Evolutionary conservation across 805 yeast species (phyloP).

Genomic region (Sugiyamaella americana): DNA sequence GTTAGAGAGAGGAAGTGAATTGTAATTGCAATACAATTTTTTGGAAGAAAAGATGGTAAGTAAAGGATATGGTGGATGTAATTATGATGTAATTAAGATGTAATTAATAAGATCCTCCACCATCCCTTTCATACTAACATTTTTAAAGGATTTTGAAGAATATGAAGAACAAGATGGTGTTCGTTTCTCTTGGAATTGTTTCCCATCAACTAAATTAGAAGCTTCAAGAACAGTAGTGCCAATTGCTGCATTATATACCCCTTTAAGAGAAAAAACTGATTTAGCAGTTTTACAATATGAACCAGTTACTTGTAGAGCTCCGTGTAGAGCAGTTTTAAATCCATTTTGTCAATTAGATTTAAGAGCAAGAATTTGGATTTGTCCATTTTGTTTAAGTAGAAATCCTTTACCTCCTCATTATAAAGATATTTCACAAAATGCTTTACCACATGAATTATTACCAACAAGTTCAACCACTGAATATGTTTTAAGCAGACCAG

Average conservation of each 20-base stretch:
- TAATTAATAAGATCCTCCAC: too few relatives aligned
- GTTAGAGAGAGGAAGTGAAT: too few relatives aligned
- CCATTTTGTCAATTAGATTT: slow-evolving; percentile 73
- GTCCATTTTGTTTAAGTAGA: slow-evolving; percentile 75
- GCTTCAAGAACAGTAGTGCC: slow-evolving; percentile 91
- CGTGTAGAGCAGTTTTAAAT: slow-evolving; percentile 80
- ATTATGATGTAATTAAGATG: too few relatives aligned
- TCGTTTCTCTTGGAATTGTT: slow-evolving; percentile 75
- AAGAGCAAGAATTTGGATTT: slow-evolving; percentile 72
- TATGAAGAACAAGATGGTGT: slow-evolving; percentile 59
- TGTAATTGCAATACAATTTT: too few relatives aligned
- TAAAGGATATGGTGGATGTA: too few relatives aligned
- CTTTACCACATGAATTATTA: slow-evolving; percentile 73
- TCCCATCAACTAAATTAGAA: slow-evolving; percentile 84
- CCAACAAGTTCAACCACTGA: slow-evolving; percentile 72
- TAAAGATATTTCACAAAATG: slow-evolving; percentile 69
- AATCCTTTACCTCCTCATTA: slow-evolving; percentile 84
- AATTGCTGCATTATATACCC: slow-evolving; percentile 91
- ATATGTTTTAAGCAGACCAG: slow-evolving; percentile 79
- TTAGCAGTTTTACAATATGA: slow-evolving; percentile 77
- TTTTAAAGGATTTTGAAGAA: slow-evolving; percentile 46
- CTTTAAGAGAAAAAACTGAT: slow-evolving; percentile 72
- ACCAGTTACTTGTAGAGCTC: slow-evolving; percentile 73
- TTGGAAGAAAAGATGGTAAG: too few relatives aligned
- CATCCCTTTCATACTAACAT: slow-evolving; percentile 1